Percentiles rank a stretch among this genome's conserved stretches.
Evolutionary conservation across 345 rosid species (phyloP).

Genomic region (Cardamine chenopodiifolia): DNA sequence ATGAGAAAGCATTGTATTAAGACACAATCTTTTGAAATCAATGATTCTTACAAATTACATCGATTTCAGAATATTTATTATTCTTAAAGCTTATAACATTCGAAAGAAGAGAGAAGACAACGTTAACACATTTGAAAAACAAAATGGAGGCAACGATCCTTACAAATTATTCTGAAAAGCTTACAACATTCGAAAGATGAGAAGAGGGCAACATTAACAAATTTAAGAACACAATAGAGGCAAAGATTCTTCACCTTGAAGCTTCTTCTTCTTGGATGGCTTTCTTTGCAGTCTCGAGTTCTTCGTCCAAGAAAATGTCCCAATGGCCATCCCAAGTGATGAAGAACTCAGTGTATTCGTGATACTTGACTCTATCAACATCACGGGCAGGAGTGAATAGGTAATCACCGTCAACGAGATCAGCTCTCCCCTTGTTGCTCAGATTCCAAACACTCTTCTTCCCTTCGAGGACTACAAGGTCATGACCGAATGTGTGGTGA

Average conservation of each 20-base stretch:
- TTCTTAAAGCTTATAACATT: neutral
- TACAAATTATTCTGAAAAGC: no score
- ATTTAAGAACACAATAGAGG: neutral
- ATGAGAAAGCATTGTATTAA: no score
- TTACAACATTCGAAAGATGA: no score
- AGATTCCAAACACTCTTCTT: conserved; percentile 85
- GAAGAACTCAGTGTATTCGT: conserved; percentile 86
- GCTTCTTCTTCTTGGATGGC: conserved; percentile 44
- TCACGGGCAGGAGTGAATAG: conserved; percentile 81
- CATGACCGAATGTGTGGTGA: conserved; percentile 91
- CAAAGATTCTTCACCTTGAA: neutral
- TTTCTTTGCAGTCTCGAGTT: conserved; percentile 61
- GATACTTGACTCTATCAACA: conserved; percentile 83
- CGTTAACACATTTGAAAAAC: neutral
- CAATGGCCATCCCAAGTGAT: conserved; percentile 94
- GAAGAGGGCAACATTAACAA: no score
- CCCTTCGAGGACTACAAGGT: conserved; percentile 70
- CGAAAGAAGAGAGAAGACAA: neutral
- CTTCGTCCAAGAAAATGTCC: conserved; percentile 87
- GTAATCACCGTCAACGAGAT: conserved; percentile 71
- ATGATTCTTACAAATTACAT: conserved; percentile 3
- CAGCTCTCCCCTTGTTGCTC: conserved; percentile 65
- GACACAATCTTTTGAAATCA: conserved; percentile 3
- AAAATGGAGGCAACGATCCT: neutral
- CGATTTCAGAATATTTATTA: neutral